Conservation (phyloP, 1,139 yeast genomes). For the Yamadazyma blattariae region DNA sequence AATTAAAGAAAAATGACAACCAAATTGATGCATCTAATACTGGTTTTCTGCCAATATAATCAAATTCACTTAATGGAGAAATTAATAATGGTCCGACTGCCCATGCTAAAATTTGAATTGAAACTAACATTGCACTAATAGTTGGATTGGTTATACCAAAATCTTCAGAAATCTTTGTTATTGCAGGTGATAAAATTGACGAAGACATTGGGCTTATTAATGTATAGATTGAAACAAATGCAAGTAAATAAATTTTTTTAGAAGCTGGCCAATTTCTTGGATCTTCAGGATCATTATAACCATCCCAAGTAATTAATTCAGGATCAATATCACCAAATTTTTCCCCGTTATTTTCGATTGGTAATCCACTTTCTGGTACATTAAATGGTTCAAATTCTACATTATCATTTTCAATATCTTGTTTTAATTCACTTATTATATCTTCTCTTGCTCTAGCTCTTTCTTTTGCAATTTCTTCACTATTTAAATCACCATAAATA, state of each 20-base stretch:
- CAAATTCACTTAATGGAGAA: constrained; percentile 46
- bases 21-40: constrained; percentile 38
- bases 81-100: constrained; percentile 45
- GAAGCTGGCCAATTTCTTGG: constrained; percentile 38
- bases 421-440: constrained; percentile 34
- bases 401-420: constrained; percentile 11
- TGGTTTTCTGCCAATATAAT: constrained; percentile 38
- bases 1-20: constrained; percentile 34
- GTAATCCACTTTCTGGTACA: constrained; percentile 21
- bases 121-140: constrained; percentile 37
- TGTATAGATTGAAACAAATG: constrained; percentile 40
- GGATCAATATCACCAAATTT: constrained; percentile 40
- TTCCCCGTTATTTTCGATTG: constrained; percentile 34
- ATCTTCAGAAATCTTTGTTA: constrained; percentile 30
- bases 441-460: constrained; percentile 39
- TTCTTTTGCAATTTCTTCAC: constrained; percentile 28
- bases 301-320: constrained; percentile 43
- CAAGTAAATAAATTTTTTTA: constrained; percentile 27
- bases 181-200: constrained; percentile 45
- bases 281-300: constrained; percentile 34
- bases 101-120: constrained; percentile 47
- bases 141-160: constrained; percentile 31
- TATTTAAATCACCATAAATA: constrained; percentile 33
- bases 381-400: constrained; percentile 12
- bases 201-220: constrained; percentile 48